Evolutionary conservation across 2,329 filamentous ascomycete genomes (phyloP).

Genomic region (Cryphonectria carpinicola): DNA sequence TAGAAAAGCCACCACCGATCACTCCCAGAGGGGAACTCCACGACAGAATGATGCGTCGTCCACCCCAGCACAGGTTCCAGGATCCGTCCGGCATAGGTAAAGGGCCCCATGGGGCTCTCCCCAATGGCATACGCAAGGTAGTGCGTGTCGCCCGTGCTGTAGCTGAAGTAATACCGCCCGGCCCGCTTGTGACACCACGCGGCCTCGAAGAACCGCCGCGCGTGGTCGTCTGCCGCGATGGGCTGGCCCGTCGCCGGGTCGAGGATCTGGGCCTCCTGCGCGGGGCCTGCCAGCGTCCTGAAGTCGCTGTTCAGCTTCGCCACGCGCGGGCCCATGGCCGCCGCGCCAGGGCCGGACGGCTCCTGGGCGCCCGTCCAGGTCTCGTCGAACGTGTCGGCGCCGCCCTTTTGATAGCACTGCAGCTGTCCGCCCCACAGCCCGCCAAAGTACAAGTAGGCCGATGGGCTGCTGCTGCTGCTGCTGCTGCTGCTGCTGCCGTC

Average conservation of each 20-base stretch:
- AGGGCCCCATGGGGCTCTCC: constrained; percentile 68
- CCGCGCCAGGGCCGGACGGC: constrained; percentile 56
- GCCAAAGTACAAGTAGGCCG: constrained; percentile 74
- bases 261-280: constrained; percentile 66
- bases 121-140: constrained; percentile 72
- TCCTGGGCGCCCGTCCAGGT: constrained; percentile 61
- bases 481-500: constrained; percentile 45
- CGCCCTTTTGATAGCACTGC: constrained; percentile 69
- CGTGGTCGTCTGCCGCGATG: constrained; percentile 70
- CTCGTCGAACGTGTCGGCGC: constrained; percentile 56
- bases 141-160: constrained; percentile 79
- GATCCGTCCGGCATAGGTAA: constrained; percentile 72
- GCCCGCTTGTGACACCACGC: constrained; percentile 78
- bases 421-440: constrained; percentile 82
- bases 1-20: constrained; percentile 74
- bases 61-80: constrained; percentile 78
- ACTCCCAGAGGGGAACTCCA: constrained; percentile 63
- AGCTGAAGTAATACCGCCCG: constrained; percentile 74
- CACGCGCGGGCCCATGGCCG: constrained; percentile 68
- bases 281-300: constrained; percentile 59
- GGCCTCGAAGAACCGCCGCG: constrained; percentile 78
- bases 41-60: constrained; percentile 82
- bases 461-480: background rate
- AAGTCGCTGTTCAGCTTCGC: constrained; percentile 68
- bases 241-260: constrained; percentile 63